These are phyloP conservation scores for Eucalyptus polybractea DNA, from an alignment of 345 rosid species.

Conservation along the genomic window DNA sequence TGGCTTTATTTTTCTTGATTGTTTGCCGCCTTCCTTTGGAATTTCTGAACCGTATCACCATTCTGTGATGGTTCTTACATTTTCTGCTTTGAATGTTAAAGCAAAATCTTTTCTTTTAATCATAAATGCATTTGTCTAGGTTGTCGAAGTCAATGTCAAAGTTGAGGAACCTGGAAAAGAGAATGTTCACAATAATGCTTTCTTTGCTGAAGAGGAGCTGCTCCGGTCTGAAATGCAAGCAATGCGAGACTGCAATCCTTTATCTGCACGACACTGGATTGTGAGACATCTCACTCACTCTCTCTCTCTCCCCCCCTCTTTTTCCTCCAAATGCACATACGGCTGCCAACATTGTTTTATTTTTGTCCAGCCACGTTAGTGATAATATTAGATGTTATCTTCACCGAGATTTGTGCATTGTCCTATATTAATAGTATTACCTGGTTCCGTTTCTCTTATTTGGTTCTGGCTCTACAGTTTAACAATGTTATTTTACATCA, in stretches of 20 bases:
- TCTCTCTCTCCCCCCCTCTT: rapidly evolving
- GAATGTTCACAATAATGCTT: slow-evolving; percentile 66
- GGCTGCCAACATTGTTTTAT: neutral
- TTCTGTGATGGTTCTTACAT: neutral
- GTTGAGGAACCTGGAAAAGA: slow-evolving; percentile 61
- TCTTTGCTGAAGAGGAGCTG: slow-evolving; percentile 55
- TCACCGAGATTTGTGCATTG: neutral
- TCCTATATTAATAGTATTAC: neutral
- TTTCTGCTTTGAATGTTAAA: neutral
- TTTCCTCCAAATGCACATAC: too few species aligned
- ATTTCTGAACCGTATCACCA: neutral
- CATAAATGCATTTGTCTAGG: slow-evolving; percentile 7
- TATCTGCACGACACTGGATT: slow-evolving; percentile 70
- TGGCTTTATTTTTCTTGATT: neutral
- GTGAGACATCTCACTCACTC: slow-evolving; percentile 18
- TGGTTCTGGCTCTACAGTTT: neutral
- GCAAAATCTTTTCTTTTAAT: neutral
- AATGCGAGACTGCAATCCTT: slow-evolving; percentile 60
- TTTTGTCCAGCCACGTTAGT: neutral
- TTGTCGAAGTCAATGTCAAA: slow-evolving; percentile 57
- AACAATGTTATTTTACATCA: neutral
- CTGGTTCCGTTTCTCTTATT: neutral
- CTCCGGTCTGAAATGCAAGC: slow-evolving; percentile 52
- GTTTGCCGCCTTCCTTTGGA: neutral
- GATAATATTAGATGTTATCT: neutral